Percentiles rank a stretch among this genome's conserved stretches.
Conservation (phyloP, 306 rosid species). For the Carpinus viminea region DNA sequence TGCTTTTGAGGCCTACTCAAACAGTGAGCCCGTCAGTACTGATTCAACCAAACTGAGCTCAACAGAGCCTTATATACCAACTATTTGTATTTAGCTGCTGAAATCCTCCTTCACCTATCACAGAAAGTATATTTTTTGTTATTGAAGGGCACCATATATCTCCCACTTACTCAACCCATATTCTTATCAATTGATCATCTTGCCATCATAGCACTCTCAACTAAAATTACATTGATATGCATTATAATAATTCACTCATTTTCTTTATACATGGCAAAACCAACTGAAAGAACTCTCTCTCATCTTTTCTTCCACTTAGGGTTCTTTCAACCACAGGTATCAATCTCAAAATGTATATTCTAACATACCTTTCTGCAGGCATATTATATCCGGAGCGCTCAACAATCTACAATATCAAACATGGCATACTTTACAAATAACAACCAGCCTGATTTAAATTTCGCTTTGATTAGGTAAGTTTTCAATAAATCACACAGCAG, state of each 20-base stretch:
- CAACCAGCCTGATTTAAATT: neutral
- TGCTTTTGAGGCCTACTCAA: neutral
- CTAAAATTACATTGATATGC: neutral
- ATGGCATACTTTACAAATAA: neutral
- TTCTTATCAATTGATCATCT: neutral
- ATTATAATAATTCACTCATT: neutral
- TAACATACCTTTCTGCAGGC: neutral
- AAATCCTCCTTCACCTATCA: neutral
- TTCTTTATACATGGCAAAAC: neutral
- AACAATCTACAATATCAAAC: neutral
- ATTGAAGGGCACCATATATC: neutral
- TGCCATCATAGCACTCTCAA: neutral
- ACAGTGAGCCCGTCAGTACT: neutral
- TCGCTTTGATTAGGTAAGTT: neutral
- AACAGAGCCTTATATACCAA: neutral
- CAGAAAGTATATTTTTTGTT: neutral
- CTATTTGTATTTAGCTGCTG: neutral
- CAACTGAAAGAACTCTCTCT: neutral
- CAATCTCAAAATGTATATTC: too few species aligned
- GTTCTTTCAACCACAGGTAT: neutral
- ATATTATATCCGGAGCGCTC: neutral
- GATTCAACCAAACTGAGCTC: neutral
- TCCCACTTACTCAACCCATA: neutral
- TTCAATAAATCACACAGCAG: neutral
- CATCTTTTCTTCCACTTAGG: slow-evolving; percentile 4